Base-by-base conservation (phyloP, 345 rosid genomes). In the Aurinia saxatilis region DNA sequence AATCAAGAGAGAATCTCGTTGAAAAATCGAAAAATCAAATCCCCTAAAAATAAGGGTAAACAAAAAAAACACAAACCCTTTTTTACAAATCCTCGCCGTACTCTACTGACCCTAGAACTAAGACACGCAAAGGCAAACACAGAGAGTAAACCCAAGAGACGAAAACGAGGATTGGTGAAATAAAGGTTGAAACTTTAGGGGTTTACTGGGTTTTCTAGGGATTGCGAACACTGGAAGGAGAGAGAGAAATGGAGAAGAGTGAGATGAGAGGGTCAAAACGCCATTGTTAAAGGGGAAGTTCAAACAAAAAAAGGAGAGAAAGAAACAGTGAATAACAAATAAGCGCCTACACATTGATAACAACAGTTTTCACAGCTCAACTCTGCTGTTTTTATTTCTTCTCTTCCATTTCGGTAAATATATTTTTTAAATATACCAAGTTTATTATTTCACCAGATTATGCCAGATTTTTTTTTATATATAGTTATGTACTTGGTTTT, bases 341-440 rank as follows among this genome's bases (percentile, higher is more conserved):
- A 51, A 52, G 72, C 67, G 60, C 62, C 68, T 61, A 67, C 77
- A 76, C 65, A 70, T 56, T 77, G 83, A 77, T 23, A 66, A 66
- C 48, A 66, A 76, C 83, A 79, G 77, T 76, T 88, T 79, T 85
- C 53, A 81, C 88, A 63, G 77, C 72, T 71, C 54, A 78, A 76
- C 70, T 77, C 77, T 78, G 77, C 86, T 64, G 50, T 75, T 64
- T 48, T 21, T 74, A 53, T 72, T 36, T 68, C 64, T 19, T 25
- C 66, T 61, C n/a, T 37, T 42, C 31, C 3, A 12, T 33, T 46
- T 60, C 10, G 14, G n/a, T 39, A 39, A 29, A 23, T 23, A 23
- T 23, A 23, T 23, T 38, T 10, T 40, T 40, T 9, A 9, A 19
- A 4, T 23, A 10, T 46, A 10, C 30, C 25, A 40, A 5, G 13